Conservation (phyloP, 495 filamentous ascomycete species). For the Chaetomium tenue region DNA sequence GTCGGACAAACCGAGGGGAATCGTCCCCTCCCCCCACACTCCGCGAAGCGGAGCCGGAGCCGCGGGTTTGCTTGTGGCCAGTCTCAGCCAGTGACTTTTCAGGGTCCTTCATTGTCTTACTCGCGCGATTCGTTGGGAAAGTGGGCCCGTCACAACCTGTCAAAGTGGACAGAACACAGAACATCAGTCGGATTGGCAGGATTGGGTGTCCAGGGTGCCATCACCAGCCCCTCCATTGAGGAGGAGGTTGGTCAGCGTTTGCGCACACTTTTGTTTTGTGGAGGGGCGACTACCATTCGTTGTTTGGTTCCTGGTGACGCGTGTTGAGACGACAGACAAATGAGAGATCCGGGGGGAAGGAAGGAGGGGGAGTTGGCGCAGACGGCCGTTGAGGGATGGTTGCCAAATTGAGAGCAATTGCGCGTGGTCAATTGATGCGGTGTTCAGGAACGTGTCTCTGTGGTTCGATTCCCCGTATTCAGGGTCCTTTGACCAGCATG, state of each 20-base stretch:
- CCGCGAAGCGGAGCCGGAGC: slow-evolving; percentile 22
- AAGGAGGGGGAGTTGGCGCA: background rate
- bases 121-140: slow-evolving; percentile 35
- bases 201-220: slow-evolving; percentile 27
- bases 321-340: slow-evolving; percentile 11
- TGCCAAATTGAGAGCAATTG: background rate
- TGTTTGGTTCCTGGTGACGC: slow-evolving; percentile 17
- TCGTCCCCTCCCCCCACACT: slow-evolving; percentile 14
- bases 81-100: background rate
- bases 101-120: slow-evolving; percentile 19
- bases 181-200: slow-evolving; percentile 26
- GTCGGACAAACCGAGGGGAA: slow-evolving; percentile 15
- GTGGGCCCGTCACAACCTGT: slow-evolving; percentile 27
- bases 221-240: slow-evolving; percentile 16
- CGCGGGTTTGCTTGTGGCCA: slow-evolving; percentile 29
- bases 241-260: slow-evolving; percentile 8
- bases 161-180: slow-evolving; percentile 31
- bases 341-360: background rate
- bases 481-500: slow-evolving; percentile 2
- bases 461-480: background rate
- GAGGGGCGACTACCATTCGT: background rate
- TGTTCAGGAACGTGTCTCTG: background rate
- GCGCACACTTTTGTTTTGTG: slow-evolving; percentile 10
- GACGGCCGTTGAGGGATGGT: background rate
- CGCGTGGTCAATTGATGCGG: background rate